phyloP scores from a whole-genome alignment of 176 grass and related monocot genomes.

The Lolium perenne region DNA sequence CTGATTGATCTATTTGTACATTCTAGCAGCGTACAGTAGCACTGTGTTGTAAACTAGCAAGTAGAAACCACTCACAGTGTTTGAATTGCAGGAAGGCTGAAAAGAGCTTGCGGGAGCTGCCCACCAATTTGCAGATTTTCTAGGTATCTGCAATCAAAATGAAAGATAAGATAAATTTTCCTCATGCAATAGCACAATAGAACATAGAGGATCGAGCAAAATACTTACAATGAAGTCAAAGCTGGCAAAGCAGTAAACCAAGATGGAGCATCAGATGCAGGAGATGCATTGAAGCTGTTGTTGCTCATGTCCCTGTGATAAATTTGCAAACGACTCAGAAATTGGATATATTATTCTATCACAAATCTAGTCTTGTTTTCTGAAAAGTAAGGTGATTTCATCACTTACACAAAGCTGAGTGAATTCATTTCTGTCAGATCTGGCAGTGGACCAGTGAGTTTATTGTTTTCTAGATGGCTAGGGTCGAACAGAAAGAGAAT shows the following conservation, averaged over 20 bases:
- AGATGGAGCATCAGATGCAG: slow-evolving; percentile 56
- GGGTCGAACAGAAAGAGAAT: slow-evolving; percentile 17
- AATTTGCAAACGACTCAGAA: background rate
- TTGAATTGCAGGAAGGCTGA: slow-evolving; percentile 65
- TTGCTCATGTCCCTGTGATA: slow-evolving; percentile 82
- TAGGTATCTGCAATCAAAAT: slow-evolving; percentile 56
- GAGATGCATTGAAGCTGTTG: slow-evolving; percentile 56
- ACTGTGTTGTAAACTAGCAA: background rate
- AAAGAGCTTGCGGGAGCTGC: slow-evolving; percentile 60
- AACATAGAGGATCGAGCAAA: no score
- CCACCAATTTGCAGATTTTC: slow-evolving; percentile 58
- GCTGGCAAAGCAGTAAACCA: slow-evolving; percentile 73
- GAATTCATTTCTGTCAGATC: slow-evolving; percentile 68
- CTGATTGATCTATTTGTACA: background rate
- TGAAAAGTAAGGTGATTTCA: no score
- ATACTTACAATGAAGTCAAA: slow-evolving; percentile 70
- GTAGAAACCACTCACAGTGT: slow-evolving; percentile 66
- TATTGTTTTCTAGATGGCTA: slow-evolving; percentile 75
- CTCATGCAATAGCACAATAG: background rate
- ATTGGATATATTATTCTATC: background rate
- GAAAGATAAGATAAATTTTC: slow-evolving; percentile 29
- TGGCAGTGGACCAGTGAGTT: slow-evolving; percentile 71
- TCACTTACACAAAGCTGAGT: slow-evolving; percentile 86
- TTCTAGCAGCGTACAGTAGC: background rate
- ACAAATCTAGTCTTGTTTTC: no score